Evolutionary conservation across 495 filamentous ascomycete genomes (phyloP).

Genomic region (Hypoxylon crocopeplum): DNA sequence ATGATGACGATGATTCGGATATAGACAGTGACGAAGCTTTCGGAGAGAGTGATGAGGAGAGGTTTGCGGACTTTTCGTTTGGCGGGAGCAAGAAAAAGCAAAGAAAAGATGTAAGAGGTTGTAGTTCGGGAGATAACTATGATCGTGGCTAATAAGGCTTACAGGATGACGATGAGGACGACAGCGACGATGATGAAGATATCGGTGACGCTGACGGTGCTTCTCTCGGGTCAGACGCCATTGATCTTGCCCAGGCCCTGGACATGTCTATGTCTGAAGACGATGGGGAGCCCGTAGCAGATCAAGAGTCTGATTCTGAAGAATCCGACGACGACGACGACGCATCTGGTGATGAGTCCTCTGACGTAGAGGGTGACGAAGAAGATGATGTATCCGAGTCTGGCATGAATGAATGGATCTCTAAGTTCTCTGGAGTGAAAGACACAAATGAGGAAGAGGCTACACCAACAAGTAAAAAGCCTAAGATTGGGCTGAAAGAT

Average conservation of each 20-base stretch:
- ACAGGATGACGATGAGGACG: conserved; percentile 30
- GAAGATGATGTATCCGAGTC: conserved; percentile 66
- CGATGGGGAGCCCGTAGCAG: conserved; percentile 51
- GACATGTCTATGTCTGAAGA: conserved; percentile 67
- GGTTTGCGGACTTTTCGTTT: conserved; percentile 78
- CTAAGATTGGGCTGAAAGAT: conserved; percentile 82
- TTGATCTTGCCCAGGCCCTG: conserved; percentile 82
- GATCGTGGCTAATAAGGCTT: conserved; percentile 37
- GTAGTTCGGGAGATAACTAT: conserved; percentile 39
- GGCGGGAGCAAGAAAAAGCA: conserved; percentile 63
- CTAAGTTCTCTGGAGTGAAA: conserved; percentile 61
- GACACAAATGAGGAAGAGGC: conserved; percentile 42
- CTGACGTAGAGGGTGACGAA: conserved; percentile 52
- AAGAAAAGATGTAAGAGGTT: conserved; percentile 51
- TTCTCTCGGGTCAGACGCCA: conserved; percentile 78
- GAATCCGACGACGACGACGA: conserved; percentile 54
- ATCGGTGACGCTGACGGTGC: conserved; percentile 62
- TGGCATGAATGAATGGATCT: conserved; percentile 67
- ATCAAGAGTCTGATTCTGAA: conserved; percentile 50
- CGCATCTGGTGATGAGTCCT: conserved; percentile 52
- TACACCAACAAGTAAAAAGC: conserved; percentile 52
- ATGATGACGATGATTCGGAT: conserved; percentile 79
- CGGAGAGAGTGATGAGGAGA: conserved; percentile 85
- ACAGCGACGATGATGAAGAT: conserved; percentile 60
- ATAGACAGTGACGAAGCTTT: conserved; percentile 94